These are phyloP conservation scores for Meredithiella fracta DNA, from an alignment of 2,329 filamentous ascomycete species.

Conservation along the genomic window DNA sequence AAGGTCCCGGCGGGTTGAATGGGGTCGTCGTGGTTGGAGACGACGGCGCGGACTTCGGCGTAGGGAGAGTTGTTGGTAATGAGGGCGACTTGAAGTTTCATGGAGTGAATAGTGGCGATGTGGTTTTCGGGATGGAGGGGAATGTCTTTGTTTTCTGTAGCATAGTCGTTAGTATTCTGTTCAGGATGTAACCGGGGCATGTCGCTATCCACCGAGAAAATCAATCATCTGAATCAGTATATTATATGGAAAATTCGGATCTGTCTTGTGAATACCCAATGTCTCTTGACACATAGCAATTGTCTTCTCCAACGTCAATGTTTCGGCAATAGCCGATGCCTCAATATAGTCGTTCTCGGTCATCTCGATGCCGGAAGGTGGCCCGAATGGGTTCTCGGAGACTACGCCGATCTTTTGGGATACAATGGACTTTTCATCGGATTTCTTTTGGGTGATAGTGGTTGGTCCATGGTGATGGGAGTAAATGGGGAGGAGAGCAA, in stretches of 20 bases:
- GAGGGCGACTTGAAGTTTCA: conserved; percentile 35
- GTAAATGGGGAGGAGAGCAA: background rate
- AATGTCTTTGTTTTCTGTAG: background rate
- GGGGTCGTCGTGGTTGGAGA: conserved; percentile 37
- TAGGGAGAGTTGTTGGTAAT: conserved; percentile 39
- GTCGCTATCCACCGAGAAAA: background rate
- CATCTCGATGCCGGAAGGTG: background rate
- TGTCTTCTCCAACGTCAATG: background rate
- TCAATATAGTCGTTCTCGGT: background rate
- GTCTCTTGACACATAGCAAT: background rate
- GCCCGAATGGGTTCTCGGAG: background rate
- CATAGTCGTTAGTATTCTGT: background rate
- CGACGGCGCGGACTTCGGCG: conserved; percentile 36
- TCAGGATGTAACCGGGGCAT: too few relatives aligned
- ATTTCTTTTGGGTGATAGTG: too few relatives aligned
- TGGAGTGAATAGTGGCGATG: conserved; percentile 15
- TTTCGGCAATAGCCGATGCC: background rate
- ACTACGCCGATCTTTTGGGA: background rate
- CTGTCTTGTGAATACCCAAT: background rate
- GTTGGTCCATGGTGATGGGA: background rate
- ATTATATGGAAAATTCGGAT: background rate
- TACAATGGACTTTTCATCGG: background rate
- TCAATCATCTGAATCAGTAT: background rate
- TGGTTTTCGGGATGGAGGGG: background rate
- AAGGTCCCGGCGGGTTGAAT: conserved; percentile 32